A percentile compares a stretch with the other conserved stretches of the same genome.
These are phyloP conservation scores for Bonia amplexicaulis DNA, from an alignment of 176 grass and related monocot species.

Conservation along the genomic window DNA sequence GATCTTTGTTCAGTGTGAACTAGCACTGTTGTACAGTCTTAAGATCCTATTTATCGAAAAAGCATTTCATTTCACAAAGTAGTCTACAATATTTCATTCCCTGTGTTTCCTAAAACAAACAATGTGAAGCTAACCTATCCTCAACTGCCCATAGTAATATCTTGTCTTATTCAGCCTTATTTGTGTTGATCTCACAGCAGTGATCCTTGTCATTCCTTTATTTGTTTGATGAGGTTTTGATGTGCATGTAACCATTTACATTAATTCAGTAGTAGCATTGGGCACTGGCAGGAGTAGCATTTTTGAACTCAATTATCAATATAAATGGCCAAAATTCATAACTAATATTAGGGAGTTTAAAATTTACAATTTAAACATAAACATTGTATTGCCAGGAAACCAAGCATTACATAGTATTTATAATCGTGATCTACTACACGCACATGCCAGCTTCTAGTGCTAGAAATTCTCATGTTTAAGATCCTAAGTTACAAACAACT, in stretches of 20 bases:
- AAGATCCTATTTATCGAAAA: background rate
- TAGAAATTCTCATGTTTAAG: background rate
- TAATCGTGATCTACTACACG: background rate
- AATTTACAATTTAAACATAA: background rate
- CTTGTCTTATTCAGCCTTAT: background rate
- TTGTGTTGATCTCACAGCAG: background rate
- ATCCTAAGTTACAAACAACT: background rate
- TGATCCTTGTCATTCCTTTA: background rate
- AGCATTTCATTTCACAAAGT: slow-evolving; percentile 1
- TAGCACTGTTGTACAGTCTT: background rate
- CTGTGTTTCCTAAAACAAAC: background rate
- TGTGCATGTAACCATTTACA: background rate
- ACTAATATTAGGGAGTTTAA: background rate
- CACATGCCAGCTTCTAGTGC: background rate
- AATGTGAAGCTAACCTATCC: background rate
- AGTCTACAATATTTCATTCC: background rate
- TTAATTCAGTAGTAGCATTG: background rate
- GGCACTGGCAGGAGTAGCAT: background rate
- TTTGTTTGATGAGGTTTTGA: background rate
- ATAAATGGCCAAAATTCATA: background rate
- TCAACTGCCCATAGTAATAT: slow-evolving; percentile 13
- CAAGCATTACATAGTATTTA: background rate
- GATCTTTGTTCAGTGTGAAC: background rate
- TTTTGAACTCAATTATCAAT: background rate
- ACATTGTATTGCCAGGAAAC: background rate